Evolutionary conservation across 164 flowering plant species (phyloP).

Genomic region (Tetracentron sinense): DNA sequence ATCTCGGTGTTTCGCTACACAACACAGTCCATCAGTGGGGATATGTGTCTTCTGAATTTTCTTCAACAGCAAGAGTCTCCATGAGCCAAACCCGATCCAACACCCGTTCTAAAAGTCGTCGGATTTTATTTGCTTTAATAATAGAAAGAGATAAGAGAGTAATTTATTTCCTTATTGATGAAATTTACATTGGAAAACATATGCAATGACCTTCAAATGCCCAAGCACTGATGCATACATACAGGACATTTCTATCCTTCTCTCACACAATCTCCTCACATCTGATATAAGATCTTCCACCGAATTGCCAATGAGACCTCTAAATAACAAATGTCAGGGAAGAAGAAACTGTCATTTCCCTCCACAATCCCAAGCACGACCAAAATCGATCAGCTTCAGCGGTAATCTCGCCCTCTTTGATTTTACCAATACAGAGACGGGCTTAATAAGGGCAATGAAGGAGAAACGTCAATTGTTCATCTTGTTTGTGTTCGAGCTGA

Average conservation of each 20-base stretch:
- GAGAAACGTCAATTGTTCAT: slow-evolving; percentile 9
- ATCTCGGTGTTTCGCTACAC: too few relatives aligned
- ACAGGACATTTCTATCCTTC: not conserved
- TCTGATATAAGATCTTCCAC: not conserved
- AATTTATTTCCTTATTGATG: not conserved
- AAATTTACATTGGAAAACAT: not conserved
- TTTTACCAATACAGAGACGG: not conserved
- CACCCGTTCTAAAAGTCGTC: too few relatives aligned
- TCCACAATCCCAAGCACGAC: not conserved
- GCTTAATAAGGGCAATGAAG: not conserved
- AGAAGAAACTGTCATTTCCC: not conserved
- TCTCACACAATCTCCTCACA: not conserved
- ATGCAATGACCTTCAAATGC: not conserved
- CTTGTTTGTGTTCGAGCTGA: slow-evolving; percentile 19
- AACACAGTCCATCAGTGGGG: too few relatives aligned
- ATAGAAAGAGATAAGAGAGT: too few relatives aligned
- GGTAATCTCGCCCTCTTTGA: too few relatives aligned
- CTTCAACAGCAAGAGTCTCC: too few relatives aligned
- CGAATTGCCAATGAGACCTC: not conserved
- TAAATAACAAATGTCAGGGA: not conserved
- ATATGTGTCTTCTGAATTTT: too few relatives aligned
- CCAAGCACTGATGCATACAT: not conserved
- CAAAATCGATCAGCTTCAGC: too few relatives aligned
- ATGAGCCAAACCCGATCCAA: too few relatives aligned
- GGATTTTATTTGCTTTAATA: too few relatives aligned